Conservation (phyloP, 2,329 filamentous ascomycete species). For the Ophioceras dolichostomum region DNA sequence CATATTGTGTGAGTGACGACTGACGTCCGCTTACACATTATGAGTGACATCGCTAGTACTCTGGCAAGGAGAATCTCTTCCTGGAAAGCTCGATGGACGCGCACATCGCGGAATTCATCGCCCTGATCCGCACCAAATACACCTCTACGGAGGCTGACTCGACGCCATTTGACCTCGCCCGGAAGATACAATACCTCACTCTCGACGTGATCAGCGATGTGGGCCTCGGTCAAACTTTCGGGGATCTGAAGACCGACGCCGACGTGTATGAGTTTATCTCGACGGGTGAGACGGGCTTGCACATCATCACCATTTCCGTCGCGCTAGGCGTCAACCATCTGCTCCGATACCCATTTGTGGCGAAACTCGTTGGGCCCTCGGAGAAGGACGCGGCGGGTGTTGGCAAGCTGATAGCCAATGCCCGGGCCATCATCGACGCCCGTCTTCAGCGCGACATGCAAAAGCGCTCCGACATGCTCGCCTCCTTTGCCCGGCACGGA, state of each 20-base stretch:
- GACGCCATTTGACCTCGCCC: conserved; percentile 32
- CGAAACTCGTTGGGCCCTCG: neutral
- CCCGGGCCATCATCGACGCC: neutral
- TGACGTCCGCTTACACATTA: conserved; percentile 6
- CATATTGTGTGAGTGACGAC: neutral
- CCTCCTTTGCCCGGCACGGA: conserved; percentile 1
- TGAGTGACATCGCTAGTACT: no score
- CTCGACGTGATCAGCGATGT: conserved; percentile 37
- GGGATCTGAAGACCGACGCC: conserved; percentile 25
- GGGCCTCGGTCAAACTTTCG: conserved; percentile 30
- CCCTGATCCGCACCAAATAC: conserved; percentile 34
- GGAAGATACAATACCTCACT: conserved; percentile 33
- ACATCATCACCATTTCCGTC: conserved; percentile 15
- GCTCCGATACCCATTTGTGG: neutral
- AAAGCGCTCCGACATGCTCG: conserved; percentile 3
- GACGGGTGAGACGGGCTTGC: conserved; percentile 23
- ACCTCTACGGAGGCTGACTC: conserved; percentile 16
- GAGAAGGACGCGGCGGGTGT: conserved; percentile 1
- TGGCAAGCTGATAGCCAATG: neutral
- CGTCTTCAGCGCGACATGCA: neutral
- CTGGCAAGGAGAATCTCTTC: conserved; percentile 38
- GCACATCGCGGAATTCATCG: conserved; percentile 30
- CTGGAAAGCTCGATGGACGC: conserved; percentile 37
- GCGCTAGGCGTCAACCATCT: neutral
- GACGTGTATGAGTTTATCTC: conserved; percentile 29